Conservation (phyloP, 192 early-diverging fungal species). For the Spizellomyces punctatus region DNA sequence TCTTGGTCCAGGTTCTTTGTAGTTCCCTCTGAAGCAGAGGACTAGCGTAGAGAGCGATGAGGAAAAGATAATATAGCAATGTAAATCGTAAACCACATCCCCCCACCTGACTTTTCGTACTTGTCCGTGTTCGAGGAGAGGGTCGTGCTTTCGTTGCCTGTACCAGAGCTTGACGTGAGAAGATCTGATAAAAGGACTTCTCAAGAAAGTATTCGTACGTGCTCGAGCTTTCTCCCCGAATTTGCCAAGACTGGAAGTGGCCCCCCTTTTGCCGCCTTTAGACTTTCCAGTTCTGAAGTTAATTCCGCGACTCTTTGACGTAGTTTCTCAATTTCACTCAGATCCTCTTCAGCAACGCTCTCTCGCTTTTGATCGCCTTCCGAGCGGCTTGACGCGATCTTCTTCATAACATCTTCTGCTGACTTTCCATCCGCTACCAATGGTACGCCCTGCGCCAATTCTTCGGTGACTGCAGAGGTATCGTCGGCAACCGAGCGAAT, state of each 20-base stretch:
- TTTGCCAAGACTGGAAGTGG: slow-evolving; percentile 3
- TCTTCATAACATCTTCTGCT: slow-evolving; percentile 6
- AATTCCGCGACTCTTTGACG: slow-evolving; percentile 3
- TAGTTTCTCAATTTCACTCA: not conserved
- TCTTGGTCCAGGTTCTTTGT: too few relatives aligned
- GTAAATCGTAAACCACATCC: too few relatives aligned
- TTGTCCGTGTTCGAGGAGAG: slow-evolving; percentile 5
- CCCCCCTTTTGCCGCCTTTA: not conserved
- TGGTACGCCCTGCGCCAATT: not conserved
- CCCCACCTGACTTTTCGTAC: not conserved
- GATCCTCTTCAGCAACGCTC: not conserved
- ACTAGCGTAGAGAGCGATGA: too few relatives aligned
- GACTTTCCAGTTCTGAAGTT: not conserved
- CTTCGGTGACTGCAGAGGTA: slow-evolving; percentile 10
- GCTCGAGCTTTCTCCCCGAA: slow-evolving; percentile 10
- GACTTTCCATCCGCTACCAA: not conserved
- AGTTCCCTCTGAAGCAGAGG: too few relatives aligned
- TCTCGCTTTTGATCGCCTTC: not conserved
- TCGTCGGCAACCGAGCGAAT: slow-evolving; percentile 5
- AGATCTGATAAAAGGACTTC: not conserved
- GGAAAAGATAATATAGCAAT: too few relatives aligned
- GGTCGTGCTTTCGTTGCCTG: slow-evolving; percentile 20
- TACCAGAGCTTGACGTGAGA: not conserved
- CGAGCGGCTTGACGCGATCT: not conserved
- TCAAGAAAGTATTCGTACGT: slow-evolving; percentile 1